phyloP scores from a whole-genome alignment of 202 grass and related monocot species.

The Schoenoplectus tabernaemontani region DNA sequence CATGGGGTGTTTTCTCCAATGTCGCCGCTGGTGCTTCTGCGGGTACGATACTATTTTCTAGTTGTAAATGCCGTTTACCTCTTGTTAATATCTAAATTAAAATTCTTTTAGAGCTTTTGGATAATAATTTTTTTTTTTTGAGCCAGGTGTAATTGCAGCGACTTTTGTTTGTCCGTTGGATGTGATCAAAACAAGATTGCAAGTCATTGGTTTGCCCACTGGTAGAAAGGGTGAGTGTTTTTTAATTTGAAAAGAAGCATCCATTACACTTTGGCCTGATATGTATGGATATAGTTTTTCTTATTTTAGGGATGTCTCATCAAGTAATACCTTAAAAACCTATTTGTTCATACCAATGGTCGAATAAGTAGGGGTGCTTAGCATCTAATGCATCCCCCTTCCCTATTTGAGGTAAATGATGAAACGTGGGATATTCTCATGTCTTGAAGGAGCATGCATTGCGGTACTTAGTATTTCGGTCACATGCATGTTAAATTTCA shows the following conservation, averaged over 20 bases:
- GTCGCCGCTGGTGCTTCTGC: constrained; percentile 71
- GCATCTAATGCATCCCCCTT: background rate
- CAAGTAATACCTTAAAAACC: too few species aligned
- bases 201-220: constrained; percentile 65
- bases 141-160: constrained; percentile 62
- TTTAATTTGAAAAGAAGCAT: constrained; percentile 16
- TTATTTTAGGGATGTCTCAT: too few species aligned
- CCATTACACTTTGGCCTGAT: too few species aligned
- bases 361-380: background rate
- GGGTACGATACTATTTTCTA: too few species aligned
- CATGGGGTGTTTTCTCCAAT: constrained; percentile 41
- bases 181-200: constrained; percentile 96
- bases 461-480: background rate
- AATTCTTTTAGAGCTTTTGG: background rate
- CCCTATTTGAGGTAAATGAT: background rate
- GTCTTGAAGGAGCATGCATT: background rate
- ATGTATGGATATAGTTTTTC: too few species aligned
- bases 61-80: too few species aligned
- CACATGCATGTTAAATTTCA: background rate
- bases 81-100: background rate
- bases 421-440: background rate
- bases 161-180: constrained; percentile 95
- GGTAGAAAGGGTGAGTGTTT: constrained; percentile 43
- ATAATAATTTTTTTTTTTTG: constrained; percentile 21
- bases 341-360: too few species aligned